Percentiles rank a stretch among this genome's conserved stretches.
These are phyloP conservation scores for Gliomastix tumulicola DNA, from an alignment of 2,329 filamentous ascomycete species.

Conservation along the genomic window DNA sequence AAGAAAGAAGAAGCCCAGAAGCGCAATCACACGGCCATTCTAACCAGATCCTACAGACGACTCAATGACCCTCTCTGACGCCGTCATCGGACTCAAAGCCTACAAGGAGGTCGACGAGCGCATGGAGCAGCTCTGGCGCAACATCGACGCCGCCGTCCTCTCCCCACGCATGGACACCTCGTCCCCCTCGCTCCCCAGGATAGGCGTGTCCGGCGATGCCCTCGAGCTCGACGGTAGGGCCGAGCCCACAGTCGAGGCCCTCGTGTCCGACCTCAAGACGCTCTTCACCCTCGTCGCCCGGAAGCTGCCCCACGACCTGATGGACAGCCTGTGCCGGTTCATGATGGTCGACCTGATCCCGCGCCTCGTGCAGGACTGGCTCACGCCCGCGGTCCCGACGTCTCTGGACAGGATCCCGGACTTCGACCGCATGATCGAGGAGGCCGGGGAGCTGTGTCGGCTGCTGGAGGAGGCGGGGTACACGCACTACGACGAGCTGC, in stretches of 20 bases:
- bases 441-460: conserved; percentile 57
- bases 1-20: too few relatives aligned
- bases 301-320: conserved; percentile 45
- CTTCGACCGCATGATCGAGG: conserved; percentile 65
- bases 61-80: conserved; percentile 45
- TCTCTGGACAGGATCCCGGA: conserved; percentile 62
- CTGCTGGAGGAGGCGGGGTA: conserved; percentile 57
- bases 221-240: conserved; percentile 34
- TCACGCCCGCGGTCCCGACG: conserved; percentile 69
- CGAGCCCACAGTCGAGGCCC: conserved; percentile 36
- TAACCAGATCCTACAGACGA: conserved; percentile 28
- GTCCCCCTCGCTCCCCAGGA: conserved; percentile 21
- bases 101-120: conserved; percentile 56
- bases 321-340: conserved; percentile 55
- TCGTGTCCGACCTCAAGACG: conserved; percentile 46
- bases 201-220: conserved; percentile 33
- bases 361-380: conserved; percentile 65
- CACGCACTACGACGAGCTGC: conserved; percentile 54
- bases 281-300: conserved; percentile 45
- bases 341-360: conserved; percentile 65
- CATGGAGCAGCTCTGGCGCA: conserved; percentile 54
- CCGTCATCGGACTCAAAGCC: conserved; percentile 46
- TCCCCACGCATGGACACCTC: conserved; percentile 47
- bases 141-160: conserved; percentile 55
- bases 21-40: too few relatives aligned